Evolutionary conservation across 2,329 filamentous ascomycete genomes (phyloP).

Genomic region (Fusarium sp.): DNA sequence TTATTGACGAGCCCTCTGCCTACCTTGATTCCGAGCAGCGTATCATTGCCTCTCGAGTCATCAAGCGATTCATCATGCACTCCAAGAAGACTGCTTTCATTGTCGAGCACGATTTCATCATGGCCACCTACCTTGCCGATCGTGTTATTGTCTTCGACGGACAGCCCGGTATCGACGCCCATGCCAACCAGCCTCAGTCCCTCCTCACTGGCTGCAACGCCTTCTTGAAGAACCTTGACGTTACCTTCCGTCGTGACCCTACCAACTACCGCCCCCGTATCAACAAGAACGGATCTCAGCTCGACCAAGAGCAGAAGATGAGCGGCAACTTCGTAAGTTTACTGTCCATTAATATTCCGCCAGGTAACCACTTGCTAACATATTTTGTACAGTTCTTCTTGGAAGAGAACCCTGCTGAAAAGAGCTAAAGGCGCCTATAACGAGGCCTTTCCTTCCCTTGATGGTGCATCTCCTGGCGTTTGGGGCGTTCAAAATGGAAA

Average conservation of each 20-base stretch:
- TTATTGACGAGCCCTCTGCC: conserved; percentile 97
- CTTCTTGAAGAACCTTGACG: conserved; percentile 96
- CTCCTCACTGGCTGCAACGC: conserved; percentile 95
- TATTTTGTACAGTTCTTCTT: conserved; percentile 83
- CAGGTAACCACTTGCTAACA: conserved; percentile 27
- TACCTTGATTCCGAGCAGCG: conserved; percentile 99
- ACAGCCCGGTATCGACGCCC: conserved; percentile 87
- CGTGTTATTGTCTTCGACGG: conserved; percentile 99
- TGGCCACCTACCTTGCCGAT: conserved; percentile 83
- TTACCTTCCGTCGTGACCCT: conserved; percentile 98
- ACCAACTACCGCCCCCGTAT: conserved; percentile 97
- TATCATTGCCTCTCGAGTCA: conserved; percentile 96
- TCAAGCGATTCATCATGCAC: conserved; percentile 99
- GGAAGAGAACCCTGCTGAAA: conserved; percentile 74
- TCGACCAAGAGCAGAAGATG: conserved; percentile 98
- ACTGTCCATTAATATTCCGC: background rate
- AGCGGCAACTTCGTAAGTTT: conserved; percentile 86
- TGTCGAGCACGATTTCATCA: conserved; percentile 99
- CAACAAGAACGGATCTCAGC: conserved; percentile 95
- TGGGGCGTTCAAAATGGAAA: conserved; percentile 64
- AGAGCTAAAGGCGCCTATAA: conserved; percentile 64
- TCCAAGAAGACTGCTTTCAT: conserved; percentile 99
- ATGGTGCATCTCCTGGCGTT: conserved; percentile 60
- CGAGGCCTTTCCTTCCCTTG: conserved; percentile 51
- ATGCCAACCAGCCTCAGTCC: conserved; percentile 90